Percentiles rank a stretch among this genome's conserved stretches.
Conservation (phyloP, 345 rosid species). For the Gossypium longicalyx region DNA sequence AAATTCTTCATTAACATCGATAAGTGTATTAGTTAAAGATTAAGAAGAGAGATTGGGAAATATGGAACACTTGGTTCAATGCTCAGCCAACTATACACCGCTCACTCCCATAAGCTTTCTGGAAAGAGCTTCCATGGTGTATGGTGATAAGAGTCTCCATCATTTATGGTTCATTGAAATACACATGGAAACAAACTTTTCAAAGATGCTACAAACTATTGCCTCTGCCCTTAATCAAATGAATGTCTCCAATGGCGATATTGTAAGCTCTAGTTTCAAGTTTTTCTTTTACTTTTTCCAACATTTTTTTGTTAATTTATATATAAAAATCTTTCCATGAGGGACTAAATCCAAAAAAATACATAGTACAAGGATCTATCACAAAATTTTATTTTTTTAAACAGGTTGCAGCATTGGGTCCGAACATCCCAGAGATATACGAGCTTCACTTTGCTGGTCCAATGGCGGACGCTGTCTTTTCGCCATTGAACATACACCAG, state of each 20-base stretch:
- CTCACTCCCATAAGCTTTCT: background rate
- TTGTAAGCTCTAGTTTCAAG: background rate
- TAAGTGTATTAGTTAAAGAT: too few species aligned
- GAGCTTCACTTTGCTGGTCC: slow-evolving; percentile 8
- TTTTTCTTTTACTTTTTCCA: background rate
- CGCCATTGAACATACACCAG: background rate
- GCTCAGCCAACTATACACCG: background rate
- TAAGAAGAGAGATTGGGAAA: background rate
- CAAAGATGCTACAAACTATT: background rate
- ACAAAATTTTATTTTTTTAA: background rate
- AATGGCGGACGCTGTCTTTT: background rate
- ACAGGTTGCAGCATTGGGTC: slow-evolving; percentile 6
- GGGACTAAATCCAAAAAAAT: too few species aligned
- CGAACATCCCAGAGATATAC: background rate
- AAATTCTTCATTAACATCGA: background rate
- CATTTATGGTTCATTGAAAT: background rate
- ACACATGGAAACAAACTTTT: background rate
- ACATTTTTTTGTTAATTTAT: too few species aligned
- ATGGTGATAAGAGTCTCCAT: slow-evolving; percentile 4
- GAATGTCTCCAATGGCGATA: background rate
- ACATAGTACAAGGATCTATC: too few species aligned
- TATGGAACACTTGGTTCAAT: background rate
- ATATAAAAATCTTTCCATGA: too few species aligned
- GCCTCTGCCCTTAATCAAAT: background rate
- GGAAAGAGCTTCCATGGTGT: slow-evolving; percentile 4